Evolutionary conservation across 1,139 yeast genomes (phyloP), one percentile per base, ranked within the genome.

Genomic region (Saccharomyces uvarum): DNA sequence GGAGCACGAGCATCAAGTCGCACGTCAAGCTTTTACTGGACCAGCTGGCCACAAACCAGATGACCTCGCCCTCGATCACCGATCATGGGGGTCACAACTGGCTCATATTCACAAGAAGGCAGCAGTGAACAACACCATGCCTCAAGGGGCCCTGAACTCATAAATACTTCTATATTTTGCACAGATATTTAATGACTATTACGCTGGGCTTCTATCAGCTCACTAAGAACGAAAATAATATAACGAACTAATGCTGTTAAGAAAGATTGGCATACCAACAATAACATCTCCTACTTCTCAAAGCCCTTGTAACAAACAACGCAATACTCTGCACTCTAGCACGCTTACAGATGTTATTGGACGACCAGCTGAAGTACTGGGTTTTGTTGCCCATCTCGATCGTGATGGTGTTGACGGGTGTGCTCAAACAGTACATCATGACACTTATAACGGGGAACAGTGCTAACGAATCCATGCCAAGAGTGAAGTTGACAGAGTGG

Each of bases 401-500:
- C 44, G 96, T 90, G 33, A 90, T 93, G 97, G 86, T 93, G 16
- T 72, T 91, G 55, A 91, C 89, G n/a, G 97, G 97, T 4, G 72
- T 93, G 33, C 72, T 89, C 50, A 77, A 97, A 56, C 84, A 88
- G 57, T 83, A 85, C 63, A 77, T 85, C 32, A 82, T 90, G 50
- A 71, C 76, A 42, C 71, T 88, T 53, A 70, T 87, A 49, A 76
- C 80, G 59, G 73, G 80, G 33, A 51, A 27, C 27, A 41, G 48
- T 26, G 44, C 44, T 5, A 38, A 19, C 8, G 44, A 38, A 38
- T 6, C 13, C 4, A 80, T 76, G 41, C 77, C 78, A 6, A 72
- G 76, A 57, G 79, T 77, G 60, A 75, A 79, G 54, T 67, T 82
- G 3, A 78, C 89, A 57, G 95, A 91, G 68, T 80, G 79, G 38